Base-by-base conservation (phyloP, 441 rosid species). In the Adansonia gregorii region DNA sequence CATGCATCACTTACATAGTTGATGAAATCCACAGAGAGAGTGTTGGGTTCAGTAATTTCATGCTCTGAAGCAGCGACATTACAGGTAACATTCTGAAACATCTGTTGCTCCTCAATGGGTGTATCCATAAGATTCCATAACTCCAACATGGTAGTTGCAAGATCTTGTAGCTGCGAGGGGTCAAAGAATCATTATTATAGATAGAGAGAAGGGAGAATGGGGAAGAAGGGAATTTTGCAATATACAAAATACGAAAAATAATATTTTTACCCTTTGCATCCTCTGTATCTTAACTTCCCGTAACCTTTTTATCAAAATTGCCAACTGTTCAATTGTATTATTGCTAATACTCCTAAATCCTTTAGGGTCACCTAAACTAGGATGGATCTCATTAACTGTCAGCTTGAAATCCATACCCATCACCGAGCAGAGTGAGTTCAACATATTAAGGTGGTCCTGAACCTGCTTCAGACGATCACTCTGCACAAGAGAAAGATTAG, bases 81-180 rank as follows among this genome's bases (percentile, higher is more conserved):
- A 81, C 97, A 86, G 31, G 99, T 97, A 78, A 97, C 91, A 80
- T 85, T 90, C 80, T 88, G 97, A 84, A 92, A 97, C 82, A 82
- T 85, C 84, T 93, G 98, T 78, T 97, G 99, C 84, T 97, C 98
- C 78, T 94, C 98, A 56, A 89, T 51, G 56, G 99, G 99, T 58
- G 98, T 97, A 75, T 97, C 98, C 99, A 97, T 97, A 90, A 94
- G 84, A 83, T 94, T 88, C 98, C 99, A 97, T 66, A 96, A 87
- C 86, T 92, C 97, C 86, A 97, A 81, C 95, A 97, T 87, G 69
- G 93, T 85, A 63, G 94, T 88, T 74, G 98, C 98, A 63, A 93
- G 91, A 85, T 97, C 99, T 94, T 97, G 99, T 54, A 97, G 95
- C 99, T 97, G 87, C 80, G 76, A 76, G 55, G 31, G 43, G 41